Base-by-base conservation (phyloP, 176 grass and related monocot species). In the Phoenix roebelenii region DNA sequence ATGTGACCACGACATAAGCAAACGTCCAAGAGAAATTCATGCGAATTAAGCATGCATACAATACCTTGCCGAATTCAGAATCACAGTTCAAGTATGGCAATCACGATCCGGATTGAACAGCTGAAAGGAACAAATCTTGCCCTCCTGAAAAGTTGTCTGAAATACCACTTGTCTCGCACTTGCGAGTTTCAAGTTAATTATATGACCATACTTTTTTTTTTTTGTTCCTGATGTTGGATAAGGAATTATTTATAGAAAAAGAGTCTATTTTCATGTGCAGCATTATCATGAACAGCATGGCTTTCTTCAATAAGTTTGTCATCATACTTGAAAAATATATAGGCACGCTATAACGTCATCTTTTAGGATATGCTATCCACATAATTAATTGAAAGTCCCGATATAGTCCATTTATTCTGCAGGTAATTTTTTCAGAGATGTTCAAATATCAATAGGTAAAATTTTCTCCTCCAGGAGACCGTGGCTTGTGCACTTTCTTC, bases 21-120 rank as follows among this genome's bases (percentile, higher is more conserved):
- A 75, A 90, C 61, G 81, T 78, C 15, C 83, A 90, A 58, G 75
- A 97, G 61, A 97, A 72, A 71, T 97, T 97, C 58, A 76, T 97
- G 83, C 70, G 75, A 63, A 88, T 97, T 81, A 90, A 90, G 72
- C 83, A 97, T 67, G 83, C 92, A 2, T 97, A 90, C 70, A 90
- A 85, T 64, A 85, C 87, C 2, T 75, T 97, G 29, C 75, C 85
- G 71, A 96, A 85, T 63, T 90, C 83, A 5, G 83, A 82, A 57
- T 77, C 74, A 62, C 80, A 80, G 49, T 96, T 64, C 68, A 87
- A 76, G 60, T 69, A 77, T 44, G 64, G 77, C 16, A 71, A 61
- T 56, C 66, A 60, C 62, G 71, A 48, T 18, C 19, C 69, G 23
- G 80, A 86, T 61, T 86, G 63, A 65, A 15, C 49, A 5, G 55